Evolutionary conservation across 306 rosid species (phyloP), one percentile per base, ranked within the genome.

Genomic region (Cucumis sativus): DNA sequence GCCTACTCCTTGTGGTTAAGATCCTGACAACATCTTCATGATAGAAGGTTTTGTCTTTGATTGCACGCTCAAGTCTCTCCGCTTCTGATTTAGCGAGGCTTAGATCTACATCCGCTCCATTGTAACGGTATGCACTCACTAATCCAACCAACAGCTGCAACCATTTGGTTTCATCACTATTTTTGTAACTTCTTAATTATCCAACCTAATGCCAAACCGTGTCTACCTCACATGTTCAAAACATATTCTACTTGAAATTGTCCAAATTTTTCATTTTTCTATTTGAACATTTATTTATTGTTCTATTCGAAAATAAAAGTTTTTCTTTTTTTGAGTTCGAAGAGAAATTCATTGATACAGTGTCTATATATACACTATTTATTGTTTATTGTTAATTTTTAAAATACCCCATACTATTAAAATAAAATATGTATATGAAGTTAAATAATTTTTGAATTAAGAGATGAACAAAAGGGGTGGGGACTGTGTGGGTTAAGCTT

Each of bases 1-100:
- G 79, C 83, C 81, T 91, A 87, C 97, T 89, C 80, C 95, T 89
- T 35, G 97, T 91, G 45, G 83, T 89, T 41, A 91, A 74, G 79
- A 89, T 83, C 84, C 95, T 87, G 12, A 89, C 80, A 39, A 89
- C 83, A 81, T 93, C 98, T 58, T 89, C 98, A 74, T 75, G 73
- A 52, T 82, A 78, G 40, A 85, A 83, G 35, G 79, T 83, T 79
- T 88, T 90, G 79, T 85, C 89, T 72, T 89, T 90, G 84, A 90
- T 85, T 63, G 91, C 88, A 23, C 86, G 83, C 28, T 88, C 90
- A 83, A 93, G 88, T 69, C 88, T 88, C 39, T 77, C 91, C 78
- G 96, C 89, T 79, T 92, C 98, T 3, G 81, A 33, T 73, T 86
- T 74, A 0, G 86, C 88, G 23, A 85, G 30, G 23, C 55, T 83